Evolutionary conservation across 441 rosid species (phyloP), one percentile per base, ranked within the genome.

Genomic region (Dalechampia spathulata): DNA sequence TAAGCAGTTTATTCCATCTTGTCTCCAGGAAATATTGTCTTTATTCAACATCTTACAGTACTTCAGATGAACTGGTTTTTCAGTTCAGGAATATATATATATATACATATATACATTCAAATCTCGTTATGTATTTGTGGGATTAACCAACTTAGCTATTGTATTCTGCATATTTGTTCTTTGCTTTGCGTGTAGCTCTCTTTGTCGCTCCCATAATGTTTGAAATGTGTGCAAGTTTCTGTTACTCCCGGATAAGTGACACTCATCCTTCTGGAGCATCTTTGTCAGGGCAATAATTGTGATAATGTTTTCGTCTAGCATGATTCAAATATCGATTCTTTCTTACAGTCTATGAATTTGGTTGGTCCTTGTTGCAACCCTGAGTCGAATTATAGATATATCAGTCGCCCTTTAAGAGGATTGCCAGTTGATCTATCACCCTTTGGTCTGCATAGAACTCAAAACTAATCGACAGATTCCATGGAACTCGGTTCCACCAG

Each of bases 1-100:
- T 58, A 38, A 55, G 55, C 49, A 58, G 32, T 47, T 62, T 40
- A 60, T 60, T 36, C 46, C 47, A 63, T 55, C 42, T 43, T 28
- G 37, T 27, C 36, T 36, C 7, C 58, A 16, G 22, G 49, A 36
- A 36, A 47, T 37, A 38, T 6, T 22, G 11, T 41, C 30, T 47
- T 49, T 20, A 0, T 25, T 34, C 61, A 21, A 61, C 41, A 40
- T 34, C 42, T 62, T 58, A 49, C 49, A 25, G 63, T 36, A 21
- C 34, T 64, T 17, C 40, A 43, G 20, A 54, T 34, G 28, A 16
- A 41, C 11, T 17, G 6, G 22, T n/a, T 15, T 21, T 13, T n/a
- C 34, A 8, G 4, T 8, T 30, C 34, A 30, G 34, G 8, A 30
- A 30, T 30, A 8, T 32, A 55, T 34, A 16, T 12, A n/a, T n/a